Conservation (phyloP, 345 rosid species). For the Nephelium lappaceum region DNA sequence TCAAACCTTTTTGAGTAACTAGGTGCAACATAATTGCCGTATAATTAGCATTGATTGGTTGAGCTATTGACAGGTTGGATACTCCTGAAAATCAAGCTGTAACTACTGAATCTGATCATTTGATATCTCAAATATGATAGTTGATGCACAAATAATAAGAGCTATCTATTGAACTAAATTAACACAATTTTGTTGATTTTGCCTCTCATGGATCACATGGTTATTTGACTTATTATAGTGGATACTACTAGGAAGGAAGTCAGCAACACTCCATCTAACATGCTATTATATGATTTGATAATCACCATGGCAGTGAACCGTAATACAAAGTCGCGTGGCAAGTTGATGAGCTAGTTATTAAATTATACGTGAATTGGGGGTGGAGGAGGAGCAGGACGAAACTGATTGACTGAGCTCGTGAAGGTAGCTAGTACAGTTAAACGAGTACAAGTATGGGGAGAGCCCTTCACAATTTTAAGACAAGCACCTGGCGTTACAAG, state of each 20-base stretch:
- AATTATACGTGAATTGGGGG: conserved; percentile 1
- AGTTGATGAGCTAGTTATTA: neutral
- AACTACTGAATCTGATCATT: neutral
- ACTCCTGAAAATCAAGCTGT: no score
- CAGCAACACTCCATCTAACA: neutral
- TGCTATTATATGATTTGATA: neutral
- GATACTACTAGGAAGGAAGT: neutral
- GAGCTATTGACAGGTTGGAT: no score
- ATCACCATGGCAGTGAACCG: neutral
- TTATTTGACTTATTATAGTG: neutral
- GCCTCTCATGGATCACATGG: neutral
- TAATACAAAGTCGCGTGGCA: conserved; percentile 26
- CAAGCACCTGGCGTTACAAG: neutral
- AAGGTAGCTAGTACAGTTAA: neutral
- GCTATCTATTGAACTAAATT: neutral
- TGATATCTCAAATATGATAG: neutral
- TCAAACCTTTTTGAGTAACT: conserved; percentile 2
- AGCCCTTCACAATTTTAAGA: conserved; percentile 7
- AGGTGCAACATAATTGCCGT: neutral
- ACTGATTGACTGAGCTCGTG: conserved; percentile 14
- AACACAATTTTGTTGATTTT: neutral
- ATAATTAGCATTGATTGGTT: neutral
- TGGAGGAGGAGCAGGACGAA: neutral
- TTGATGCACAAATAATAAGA: neutral
- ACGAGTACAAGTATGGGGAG: neutral